Percentiles rank a stretch among this genome's conserved stretches.
phyloP scores from a whole-genome alignment of 768 basidiomycete genomes.

The Strobilomyces dryophilus region DNA sequence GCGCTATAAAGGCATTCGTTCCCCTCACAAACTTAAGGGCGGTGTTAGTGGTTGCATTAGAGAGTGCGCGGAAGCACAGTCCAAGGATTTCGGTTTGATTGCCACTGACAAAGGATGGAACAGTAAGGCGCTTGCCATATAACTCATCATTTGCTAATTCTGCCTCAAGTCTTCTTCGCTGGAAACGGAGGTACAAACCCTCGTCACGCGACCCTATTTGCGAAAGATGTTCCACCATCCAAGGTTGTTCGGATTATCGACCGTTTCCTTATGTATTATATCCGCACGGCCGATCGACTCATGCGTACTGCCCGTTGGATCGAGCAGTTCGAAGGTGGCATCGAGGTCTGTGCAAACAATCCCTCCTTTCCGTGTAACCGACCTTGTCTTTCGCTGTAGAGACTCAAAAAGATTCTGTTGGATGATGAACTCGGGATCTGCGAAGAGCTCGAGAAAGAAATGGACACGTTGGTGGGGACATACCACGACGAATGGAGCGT shows the following conservation, averaged over 20 bases:
- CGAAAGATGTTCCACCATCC: slow-evolving; percentile 62
- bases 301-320: slow-evolving; percentile 74
- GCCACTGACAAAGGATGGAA: slow-evolving; percentile 83
- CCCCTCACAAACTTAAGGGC: slow-evolving; percentile 74
- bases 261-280: slow-evolving; percentile 65
- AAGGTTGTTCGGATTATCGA: slow-evolving; percentile 60
- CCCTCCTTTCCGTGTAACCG: neutral
- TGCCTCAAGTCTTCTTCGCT: slow-evolving; percentile 41
- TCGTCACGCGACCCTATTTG: slow-evolving; percentile 62
- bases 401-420: slow-evolving; percentile 59
- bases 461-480: slow-evolving; percentile 60
- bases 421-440: slow-evolving; percentile 74
- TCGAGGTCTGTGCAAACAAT: slow-evolving; percentile 40
- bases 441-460: slow-evolving; percentile 58
- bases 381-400: slow-evolving; percentile 28
- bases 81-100: slow-evolving; percentile 71
- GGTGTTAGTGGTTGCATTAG: slow-evolving; percentile 72
- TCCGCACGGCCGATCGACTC: slow-evolving; percentile 67
- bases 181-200: slow-evolving; percentile 68
- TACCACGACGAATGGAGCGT: slow-evolving; percentile 69
- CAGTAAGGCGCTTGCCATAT: slow-evolving; percentile 26
- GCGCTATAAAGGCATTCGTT: slow-evolving; percentile 64
- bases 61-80: slow-evolving; percentile 76
- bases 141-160: neutral
- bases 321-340: slow-evolving; percentile 63